Conservation (phyloP, 108 stramenopile genomes). For the Discostella stelligeroides region DNA sequence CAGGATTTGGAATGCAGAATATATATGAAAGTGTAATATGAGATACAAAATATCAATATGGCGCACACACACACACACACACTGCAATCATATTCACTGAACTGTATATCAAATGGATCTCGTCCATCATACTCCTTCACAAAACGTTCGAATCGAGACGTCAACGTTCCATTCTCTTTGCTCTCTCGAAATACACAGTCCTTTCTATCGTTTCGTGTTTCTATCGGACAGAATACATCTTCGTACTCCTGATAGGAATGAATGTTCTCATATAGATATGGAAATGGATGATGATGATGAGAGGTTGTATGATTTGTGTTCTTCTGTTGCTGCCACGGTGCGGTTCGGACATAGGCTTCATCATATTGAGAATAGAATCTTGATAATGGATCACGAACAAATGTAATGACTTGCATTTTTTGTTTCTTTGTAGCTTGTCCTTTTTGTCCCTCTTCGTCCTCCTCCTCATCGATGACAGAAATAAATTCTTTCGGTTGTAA, state of each 20-base stretch:
- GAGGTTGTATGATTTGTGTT: slow-evolving; percentile 4
- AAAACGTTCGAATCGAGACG: slow-evolving; percentile 44
- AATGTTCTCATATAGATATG: slow-evolving; percentile 3
- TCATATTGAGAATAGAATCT: slow-evolving; percentile 29
- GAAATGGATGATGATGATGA: slow-evolving; percentile 6
- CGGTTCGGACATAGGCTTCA: slow-evolving; percentile 17
- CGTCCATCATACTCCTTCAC: slow-evolving; percentile 35
- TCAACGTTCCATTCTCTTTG: slow-evolving; percentile 44
- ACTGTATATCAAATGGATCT: slow-evolving; percentile 42
- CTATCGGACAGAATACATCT: slow-evolving; percentile 11
- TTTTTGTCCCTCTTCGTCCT: slow-evolving; percentile 26
- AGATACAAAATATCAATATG: no score
- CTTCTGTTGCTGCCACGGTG: slow-evolving; percentile 10
- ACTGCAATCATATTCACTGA: no score
- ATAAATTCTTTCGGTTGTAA: slow-evolving; percentile 12
- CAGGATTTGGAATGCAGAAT: background rate
- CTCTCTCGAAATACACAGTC: slow-evolving; percentile 24
- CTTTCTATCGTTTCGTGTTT: slow-evolving; percentile 7
- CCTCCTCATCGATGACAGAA: slow-evolving; percentile 1
- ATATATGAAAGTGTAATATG: no score
- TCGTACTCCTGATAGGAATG: slow-evolving; percentile 10
- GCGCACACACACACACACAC: no score
- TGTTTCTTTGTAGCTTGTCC: background rate
- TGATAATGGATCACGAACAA: slow-evolving; percentile 36
- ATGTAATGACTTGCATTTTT: slow-evolving; percentile 23